Conservation (phyloP, 805 yeast species). For the Candida manassasensis region DNA sequence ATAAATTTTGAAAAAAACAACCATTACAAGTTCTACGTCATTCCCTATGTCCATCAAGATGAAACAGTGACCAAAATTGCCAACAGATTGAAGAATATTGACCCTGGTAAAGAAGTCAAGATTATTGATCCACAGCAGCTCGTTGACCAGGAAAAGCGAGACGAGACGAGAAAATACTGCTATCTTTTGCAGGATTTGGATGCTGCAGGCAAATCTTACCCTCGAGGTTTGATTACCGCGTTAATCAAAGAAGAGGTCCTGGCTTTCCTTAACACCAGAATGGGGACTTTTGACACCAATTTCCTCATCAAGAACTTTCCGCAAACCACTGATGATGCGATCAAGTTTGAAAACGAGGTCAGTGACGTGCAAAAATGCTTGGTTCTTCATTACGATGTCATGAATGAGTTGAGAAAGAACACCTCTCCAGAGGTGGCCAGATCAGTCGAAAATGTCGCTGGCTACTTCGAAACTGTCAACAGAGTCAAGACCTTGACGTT, state of each 20-base stretch:
- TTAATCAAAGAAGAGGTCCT: conserved; percentile 38
- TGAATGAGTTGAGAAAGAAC: conserved; percentile 14
- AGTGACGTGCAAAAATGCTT: conserved; percentile 43
- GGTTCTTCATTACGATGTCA: conserved; percentile 27
- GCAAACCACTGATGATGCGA: conserved; percentile 57
- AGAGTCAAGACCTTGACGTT: conserved; percentile 29
- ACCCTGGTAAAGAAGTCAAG: conserved; percentile 21
- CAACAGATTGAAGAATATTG: conserved; percentile 11
- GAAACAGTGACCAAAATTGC: conserved; percentile 16
- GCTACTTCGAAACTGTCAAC: conserved; percentile 64
- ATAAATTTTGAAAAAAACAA: conserved; percentile 34
- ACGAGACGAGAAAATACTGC: conserved; percentile 44
- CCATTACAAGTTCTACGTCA: conserved; percentile 38
- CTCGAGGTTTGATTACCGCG: conserved; percentile 49
- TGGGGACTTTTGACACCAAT: conserved; percentile 38
- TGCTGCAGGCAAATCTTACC: conserved; percentile 22
- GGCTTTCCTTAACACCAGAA: conserved; percentile 30
- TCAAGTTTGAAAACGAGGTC: conserved; percentile 68
- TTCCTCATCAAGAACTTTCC: conserved; percentile 59
- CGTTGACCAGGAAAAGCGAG: conserved; percentile 41
- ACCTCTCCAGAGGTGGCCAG: conserved; percentile 20
- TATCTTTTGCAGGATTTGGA: conserved; percentile 46
- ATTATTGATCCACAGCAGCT: conserved; percentile 50
- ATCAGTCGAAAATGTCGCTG: conserved; percentile 44
- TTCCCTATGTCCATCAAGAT: conserved; percentile 27